Evolutionary conservation across 2,329 filamentous ascomycete genomes (phyloP).

Genomic region (Neofusicoccum parvum): DNA sequence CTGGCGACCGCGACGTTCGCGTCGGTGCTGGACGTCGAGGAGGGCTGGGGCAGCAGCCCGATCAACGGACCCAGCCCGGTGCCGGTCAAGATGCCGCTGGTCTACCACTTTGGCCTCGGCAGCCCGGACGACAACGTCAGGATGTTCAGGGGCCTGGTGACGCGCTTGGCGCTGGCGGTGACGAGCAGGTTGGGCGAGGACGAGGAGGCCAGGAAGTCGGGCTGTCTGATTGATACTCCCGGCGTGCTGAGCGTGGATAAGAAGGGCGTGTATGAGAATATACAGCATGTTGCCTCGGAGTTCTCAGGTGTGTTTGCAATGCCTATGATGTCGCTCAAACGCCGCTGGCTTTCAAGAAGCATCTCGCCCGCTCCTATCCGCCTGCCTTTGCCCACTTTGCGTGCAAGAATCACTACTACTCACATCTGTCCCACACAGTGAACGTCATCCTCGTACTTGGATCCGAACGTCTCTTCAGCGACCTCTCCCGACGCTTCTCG

Average conservation of each 20-base stretch:
- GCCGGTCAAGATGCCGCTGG: slow-evolving; percentile 87
- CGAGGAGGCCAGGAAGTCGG: slow-evolving; percentile 67
- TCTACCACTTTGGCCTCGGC: slow-evolving; percentile 81
- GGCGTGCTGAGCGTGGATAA: slow-evolving; percentile 68
- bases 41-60: slow-evolving; percentile 86
- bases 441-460: slow-evolving; percentile 83
- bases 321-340: neutral
- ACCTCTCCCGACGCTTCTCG: slow-evolving; percentile 69
- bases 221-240: slow-evolving; percentile 84
- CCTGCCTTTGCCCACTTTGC: neutral
- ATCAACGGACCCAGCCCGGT: slow-evolving; percentile 87
- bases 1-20: slow-evolving; percentile 85
- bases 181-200: slow-evolving; percentile 79
- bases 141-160: slow-evolving; percentile 74
- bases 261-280: slow-evolving; percentile 68
- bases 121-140: slow-evolving; percentile 70
- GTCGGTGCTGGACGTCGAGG: slow-evolving; percentile 83
- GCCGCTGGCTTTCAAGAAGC: neutral
- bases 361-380: neutral
- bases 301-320: slow-evolving; percentile 57
- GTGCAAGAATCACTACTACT: neutral
- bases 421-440: slow-evolving; percentile 47
- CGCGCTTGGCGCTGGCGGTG: slow-evolving; percentile 75
- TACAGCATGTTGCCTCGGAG: slow-evolving; percentile 76
- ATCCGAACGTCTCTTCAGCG: slow-evolving; percentile 72